Evolutionary conservation across 164 flowering plant species (phyloP).

Genomic region (Malania oleifera): DNA sequence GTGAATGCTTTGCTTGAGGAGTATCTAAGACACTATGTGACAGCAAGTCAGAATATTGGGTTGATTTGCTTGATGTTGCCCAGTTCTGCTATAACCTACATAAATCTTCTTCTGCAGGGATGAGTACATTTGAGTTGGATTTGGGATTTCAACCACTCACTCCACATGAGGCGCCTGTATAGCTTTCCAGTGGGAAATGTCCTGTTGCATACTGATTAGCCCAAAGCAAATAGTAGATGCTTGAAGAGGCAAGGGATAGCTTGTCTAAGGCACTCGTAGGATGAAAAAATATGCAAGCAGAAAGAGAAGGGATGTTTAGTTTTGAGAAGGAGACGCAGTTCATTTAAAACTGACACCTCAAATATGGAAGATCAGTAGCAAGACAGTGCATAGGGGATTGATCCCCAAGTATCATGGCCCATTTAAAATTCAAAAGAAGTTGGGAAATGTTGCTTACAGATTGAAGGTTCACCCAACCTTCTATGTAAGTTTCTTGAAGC

Average conservation of each 20-base stretch:
- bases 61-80: not conserved
- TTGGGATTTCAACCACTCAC: not conserved
- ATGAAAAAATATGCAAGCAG: constrained; percentile 14
- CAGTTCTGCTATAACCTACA: constrained; percentile 8
- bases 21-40: not conserved
- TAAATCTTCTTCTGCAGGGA: not conserved
- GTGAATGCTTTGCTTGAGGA: not conserved
- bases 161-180: not conserved
- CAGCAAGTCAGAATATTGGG: not conserved
- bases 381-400: constrained; percentile 5
- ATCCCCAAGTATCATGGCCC: constrained; percentile 15
- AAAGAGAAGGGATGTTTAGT: not conserved
- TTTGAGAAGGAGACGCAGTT: constrained; percentile 10
- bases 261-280: not conserved
- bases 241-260: constrained; percentile 1
- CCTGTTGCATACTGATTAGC: not conserved
- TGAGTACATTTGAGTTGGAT: constrained; percentile 13
- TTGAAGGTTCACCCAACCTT: constrained; percentile 18
- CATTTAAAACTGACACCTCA: constrained; percentile 10
- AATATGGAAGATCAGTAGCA: constrained; percentile 7
- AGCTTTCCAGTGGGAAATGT: not conserved
- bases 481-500: constrained; percentile 15
- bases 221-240: not conserved
- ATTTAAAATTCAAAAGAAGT: constrained; percentile 2
- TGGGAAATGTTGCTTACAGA: constrained; percentile 11